phyloP scores from a whole-genome alignment of 164 flowering plant species.

The Euptelea pleiosperma region DNA sequence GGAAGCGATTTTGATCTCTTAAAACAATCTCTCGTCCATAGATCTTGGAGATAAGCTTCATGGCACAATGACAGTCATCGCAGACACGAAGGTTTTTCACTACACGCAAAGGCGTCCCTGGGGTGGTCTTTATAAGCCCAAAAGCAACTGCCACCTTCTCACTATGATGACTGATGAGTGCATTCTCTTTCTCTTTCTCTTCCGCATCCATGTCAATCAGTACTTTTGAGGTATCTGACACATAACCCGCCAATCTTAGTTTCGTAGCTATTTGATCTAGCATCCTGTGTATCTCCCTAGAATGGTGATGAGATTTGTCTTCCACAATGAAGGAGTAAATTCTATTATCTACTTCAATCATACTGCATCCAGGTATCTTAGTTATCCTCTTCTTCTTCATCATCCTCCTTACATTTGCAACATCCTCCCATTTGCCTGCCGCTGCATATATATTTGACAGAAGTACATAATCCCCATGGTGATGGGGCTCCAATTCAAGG shows the following conservation, averaged over 20 bases:
- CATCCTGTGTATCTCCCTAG: conserved; percentile 1
- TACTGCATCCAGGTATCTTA: conserved; percentile 8
- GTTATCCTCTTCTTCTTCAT: conserved; percentile 9
- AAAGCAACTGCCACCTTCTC: conserved; percentile 13
- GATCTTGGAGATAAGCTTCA: conserved; percentile 9
- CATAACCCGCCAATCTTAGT: conserved; percentile 7
- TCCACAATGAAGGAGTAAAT: not conserved
- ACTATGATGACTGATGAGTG: conserved; percentile 4
- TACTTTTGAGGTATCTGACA: not conserved
- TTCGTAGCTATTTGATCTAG: not conserved
- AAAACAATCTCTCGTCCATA: not conserved
- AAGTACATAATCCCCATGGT: conserved; percentile 17
- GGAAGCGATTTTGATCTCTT: conserved; percentile 9
- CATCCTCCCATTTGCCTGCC: conserved; percentile 12
- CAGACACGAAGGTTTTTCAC: conserved; percentile 11
- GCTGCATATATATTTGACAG: conserved; percentile 21
- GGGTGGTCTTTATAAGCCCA: not conserved
- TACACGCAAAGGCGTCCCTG: not conserved
- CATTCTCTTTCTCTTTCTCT: not conserved
- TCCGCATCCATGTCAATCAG: not conserved
- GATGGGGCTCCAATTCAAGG: conserved; percentile 7
- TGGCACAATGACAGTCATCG: conserved; percentile 11
- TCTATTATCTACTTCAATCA: not conserved
- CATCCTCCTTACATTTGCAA: conserved; percentile 1
- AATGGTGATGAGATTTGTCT: conserved; percentile 2